Evolutionary conservation across 2,329 filamentous ascomycete species (phyloP), one percentile per base, ranked within the genome.

Genomic region (Exophiala sideris): DNA sequence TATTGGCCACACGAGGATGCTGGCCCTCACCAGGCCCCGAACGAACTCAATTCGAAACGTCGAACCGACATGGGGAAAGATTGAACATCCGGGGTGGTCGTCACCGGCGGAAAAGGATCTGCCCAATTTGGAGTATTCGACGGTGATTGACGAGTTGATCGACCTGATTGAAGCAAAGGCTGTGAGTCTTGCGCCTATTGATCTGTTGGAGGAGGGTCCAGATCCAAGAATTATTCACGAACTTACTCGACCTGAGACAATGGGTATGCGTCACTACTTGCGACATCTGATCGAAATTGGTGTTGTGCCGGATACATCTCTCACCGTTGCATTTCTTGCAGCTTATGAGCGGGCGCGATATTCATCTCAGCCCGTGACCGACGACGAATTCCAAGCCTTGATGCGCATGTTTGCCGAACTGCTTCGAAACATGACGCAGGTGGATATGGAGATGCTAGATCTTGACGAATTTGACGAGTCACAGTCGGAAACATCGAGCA

Each of bases 121-220:
- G 14, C 85, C 89, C 3, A 84, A 89, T 65, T 73, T 97, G n/a
- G 85, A 95, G 60, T 97, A 95, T 70, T 80, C 79, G 63, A 84
- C 84, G 1, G 89, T 99, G 20, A 78, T 96, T 14, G 79, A 81
- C 35, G 92, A 97, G 70, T 78, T 99, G 20, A 89, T 91, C 1
- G 87, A 95, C 66, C 79, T 97, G 24, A 88, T 97, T 59, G 92
- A 97, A 74, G 92, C 89, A 8, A 92, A 92, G 69, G 92, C 91
- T 1, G 83, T 96, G n/a, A 91, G 89, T 0, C 80, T 96, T 35
- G 89, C 88, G 0, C 89, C 86, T 29, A 75, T 77, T 0, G 77
- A 80, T 60, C 76, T 79, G 3, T 60, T 63, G n/a, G 40, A 76
- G 73, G 59, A 74, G 69, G 34, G 70, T n/a, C 51, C 54, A 5